These are phyloP conservation scores for Candida andamanensis DNA, from an alignment of 805 yeast species.

Conservation along the genomic window DNA sequence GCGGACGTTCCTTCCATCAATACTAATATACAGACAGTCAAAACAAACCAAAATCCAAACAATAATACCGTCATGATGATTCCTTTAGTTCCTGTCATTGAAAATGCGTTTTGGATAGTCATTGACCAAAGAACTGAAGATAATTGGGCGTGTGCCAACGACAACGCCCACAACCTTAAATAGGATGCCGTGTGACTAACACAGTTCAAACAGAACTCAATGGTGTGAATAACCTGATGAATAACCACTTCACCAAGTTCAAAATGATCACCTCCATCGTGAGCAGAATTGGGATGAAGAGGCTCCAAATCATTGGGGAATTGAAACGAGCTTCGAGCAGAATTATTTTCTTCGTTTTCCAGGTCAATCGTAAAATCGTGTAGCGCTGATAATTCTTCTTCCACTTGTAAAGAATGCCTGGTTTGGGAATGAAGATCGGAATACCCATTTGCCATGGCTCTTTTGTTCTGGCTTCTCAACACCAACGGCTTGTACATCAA, in stretches of 20 bases:
- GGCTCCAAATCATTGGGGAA: conserved; percentile 41
- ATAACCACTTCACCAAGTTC: conserved; percentile 65
- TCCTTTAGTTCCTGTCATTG: conserved; percentile 49
- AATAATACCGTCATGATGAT: conserved; percentile 53
- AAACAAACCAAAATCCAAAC: conserved; percentile 71
- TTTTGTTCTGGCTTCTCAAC: conserved; percentile 33
- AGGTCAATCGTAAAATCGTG: conserved; percentile 12
- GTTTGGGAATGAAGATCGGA: conserved; percentile 29
- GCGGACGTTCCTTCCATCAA: conserved; percentile 85
- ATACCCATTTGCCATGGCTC: conserved; percentile 32
- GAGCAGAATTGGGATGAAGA: conserved; percentile 26
- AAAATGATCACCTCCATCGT: conserved; percentile 31
- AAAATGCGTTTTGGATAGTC: conserved; percentile 65
- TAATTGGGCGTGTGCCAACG: conserved; percentile 75
- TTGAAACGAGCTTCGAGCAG: conserved; percentile 13
- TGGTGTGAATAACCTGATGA: conserved; percentile 76
- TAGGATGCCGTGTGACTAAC: conserved; percentile 79
- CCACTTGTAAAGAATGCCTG: conserved; percentile 25
- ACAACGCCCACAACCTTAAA: conserved; percentile 72
- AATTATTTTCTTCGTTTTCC: conserved; percentile 9
- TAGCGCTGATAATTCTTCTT: conserved; percentile 40
- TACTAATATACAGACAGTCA: conserved; percentile 65
- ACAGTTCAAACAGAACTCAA: conserved; percentile 74
- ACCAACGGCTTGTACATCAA: conserved; percentile 59
- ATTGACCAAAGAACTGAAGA: conserved; percentile 71